Evolutionary conservation across 1,284 basidiomycete genomes (phyloP), one percentile per base, ranked within the genome.

Genomic region (Jaminaea rosea): DNA sequence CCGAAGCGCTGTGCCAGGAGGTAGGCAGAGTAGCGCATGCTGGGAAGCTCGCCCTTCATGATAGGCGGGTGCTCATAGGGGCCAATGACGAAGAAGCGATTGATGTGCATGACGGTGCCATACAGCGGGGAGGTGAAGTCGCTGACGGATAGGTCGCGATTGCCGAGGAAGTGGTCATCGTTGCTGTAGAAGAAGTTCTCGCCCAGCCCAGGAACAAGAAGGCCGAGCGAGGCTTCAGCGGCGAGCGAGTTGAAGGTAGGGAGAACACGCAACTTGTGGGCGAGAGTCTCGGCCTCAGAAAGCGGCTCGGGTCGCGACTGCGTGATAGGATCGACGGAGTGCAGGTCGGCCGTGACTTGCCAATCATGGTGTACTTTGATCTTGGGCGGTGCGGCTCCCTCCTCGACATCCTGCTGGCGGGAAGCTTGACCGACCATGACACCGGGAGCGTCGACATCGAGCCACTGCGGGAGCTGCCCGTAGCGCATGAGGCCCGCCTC

Each of bases 211-310:
- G 26, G 17, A 21, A 46, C 45, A 21, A 19, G 15, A 41, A 58
- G 39, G 26, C 55, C 63, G 10, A 68, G 47, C 56, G 58, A 55
- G 8, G 59, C 23, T 44, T 68, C 65, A 27, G 60, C 42, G 2
- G 59, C 59, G 58, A 65, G 63, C 36, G 55, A 60, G 47, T 65
- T 68, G 59, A 65, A 68, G 0, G 59, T 68, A 0, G 63, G 65
- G 55, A 68, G 32, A 17, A 57, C 58, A 7, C 51, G 44, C 17
- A 44, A 53, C 31, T 55, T 54, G 31, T 58, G 63, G 10, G 6
- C 46, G n/a, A 47, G 46, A 2, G 34, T 8, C 9, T 47, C 46
- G 23, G 23, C 6, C 34, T 47, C 46, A 17, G 46, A 9, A n/a
- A n/a, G 23, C 15, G 23, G 21, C n/a, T 31, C 2, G 28, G 39